Base-by-base conservation (phyloP, 345 rosid genomes). In the Trapa incisa region DNA sequence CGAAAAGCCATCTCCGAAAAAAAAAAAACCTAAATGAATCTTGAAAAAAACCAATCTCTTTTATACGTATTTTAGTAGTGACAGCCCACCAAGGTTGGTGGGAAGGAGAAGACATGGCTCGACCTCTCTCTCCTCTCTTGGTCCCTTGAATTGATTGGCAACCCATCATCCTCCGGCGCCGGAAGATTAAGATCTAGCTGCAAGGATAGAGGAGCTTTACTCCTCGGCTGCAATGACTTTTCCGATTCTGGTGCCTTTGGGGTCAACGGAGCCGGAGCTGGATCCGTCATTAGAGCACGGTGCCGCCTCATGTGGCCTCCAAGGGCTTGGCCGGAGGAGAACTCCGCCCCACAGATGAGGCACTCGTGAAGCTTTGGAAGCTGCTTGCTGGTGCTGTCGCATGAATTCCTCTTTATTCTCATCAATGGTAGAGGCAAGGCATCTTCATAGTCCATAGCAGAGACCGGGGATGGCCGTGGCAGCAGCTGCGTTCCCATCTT, bases 231-330 rank as follows among this genome's bases (percentile, higher is more conserved):
- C 12, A 6, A 42, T 9, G 75, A 74, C 64, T 80, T 76, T 22
- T 76, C 79, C 6, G 76, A 73, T 71, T 72, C 83, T 36, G 73
- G 68, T 37, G 76, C 75, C 78, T 75, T 71, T 48, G 87, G 83
- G 29, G 85, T 79, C 63, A 58, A 22, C 29, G 29, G 68, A 37
- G 90, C 78, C 76, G 81, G 77, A 65, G 71, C 72, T 4, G 67
- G 38, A 45, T 63, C 73, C 0, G 64, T 42, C 4, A 70, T 48
- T 3, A 91, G 78, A 1, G 84, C 81, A 64, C 97, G 77, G 65
- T 94, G 99, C 74, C 99, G 80, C 78, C 99, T 74, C 97, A 94
- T 89, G 67, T 94, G 99, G 13, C 99, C 99, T 0, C 97, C 99
- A 60, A 94, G 76, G 33, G 99, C 97, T 79, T 91, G 99, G 6